These are phyloP conservation scores for Rutstroemia sp. DNA, from an alignment of 2,329 filamentous ascomycete genomes.

Conservation along the genomic window DNA sequence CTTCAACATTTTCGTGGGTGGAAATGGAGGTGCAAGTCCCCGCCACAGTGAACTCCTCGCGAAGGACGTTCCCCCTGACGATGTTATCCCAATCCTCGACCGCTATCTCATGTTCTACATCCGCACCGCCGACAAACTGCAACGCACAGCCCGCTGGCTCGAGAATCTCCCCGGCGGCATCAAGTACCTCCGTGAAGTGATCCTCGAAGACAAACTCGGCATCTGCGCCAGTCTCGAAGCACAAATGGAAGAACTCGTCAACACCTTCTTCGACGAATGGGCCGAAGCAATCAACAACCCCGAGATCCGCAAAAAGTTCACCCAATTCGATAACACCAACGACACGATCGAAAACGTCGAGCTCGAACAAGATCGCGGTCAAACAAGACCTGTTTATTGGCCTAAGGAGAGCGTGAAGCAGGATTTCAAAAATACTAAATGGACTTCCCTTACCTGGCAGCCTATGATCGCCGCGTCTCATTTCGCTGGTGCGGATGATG, in stretches of 20 bases:
- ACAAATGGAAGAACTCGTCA: constrained; percentile 82
- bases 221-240: constrained; percentile 77
- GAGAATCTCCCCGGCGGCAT: constrained; percentile 79
- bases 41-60: constrained; percentile 75
- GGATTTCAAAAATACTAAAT: constrained; percentile 66
- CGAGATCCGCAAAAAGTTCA: constrained; percentile 60
- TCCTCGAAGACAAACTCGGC: constrained; percentile 78
- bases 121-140: constrained; percentile 81
- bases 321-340: constrained; percentile 74
- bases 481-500: constrained; percentile 56
- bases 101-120: constrained; percentile 93
- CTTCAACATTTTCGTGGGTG: constrained; percentile 86
- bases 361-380: constrained; percentile 34
- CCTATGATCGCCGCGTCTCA: constrained; percentile 64
- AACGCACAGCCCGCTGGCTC: constrained; percentile 83
- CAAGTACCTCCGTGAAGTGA: constrained; percentile 72
- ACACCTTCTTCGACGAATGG: constrained; percentile 87
- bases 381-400: constrained; percentile 72
- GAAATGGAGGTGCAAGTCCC: constrained; percentile 83
- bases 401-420: constrained; percentile 57
- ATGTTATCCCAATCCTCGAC: constrained; percentile 78
- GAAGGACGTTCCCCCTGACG: constrained; percentile 76
- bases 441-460: constrained; percentile 66
- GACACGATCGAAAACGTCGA: background rate
- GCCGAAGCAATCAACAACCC: constrained; percentile 70